Percentiles rank a stretch among this genome's conserved stretches.
Evolutionary conservation across 352 stramenopile species (phyloP).

Genomic region (Phytophthora hibernalis): DNA sequence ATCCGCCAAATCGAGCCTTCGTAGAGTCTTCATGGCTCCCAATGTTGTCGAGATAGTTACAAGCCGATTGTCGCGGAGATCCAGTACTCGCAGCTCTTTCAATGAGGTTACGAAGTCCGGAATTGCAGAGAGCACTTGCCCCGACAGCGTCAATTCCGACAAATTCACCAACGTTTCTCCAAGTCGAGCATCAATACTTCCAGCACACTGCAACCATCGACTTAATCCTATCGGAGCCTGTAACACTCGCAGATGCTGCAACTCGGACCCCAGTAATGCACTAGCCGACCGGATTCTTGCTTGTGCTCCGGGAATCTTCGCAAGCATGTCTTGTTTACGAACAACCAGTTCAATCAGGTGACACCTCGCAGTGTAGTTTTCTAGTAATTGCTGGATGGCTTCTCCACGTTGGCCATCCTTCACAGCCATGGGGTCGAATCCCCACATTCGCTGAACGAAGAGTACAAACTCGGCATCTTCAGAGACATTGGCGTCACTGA

Average conservation of each 20-base stretch:
- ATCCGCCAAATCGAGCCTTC: slow-evolving; percentile 42
- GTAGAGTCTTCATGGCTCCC: slow-evolving; percentile 27
- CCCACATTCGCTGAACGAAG: slow-evolving; percentile 70
- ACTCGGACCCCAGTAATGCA: slow-evolving; percentile 21
- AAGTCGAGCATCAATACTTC: slow-evolving; percentile 24
- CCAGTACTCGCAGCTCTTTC: slow-evolving; percentile 33
- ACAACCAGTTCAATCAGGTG: slow-evolving; percentile 24
- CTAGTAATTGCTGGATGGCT: slow-evolving; percentile 36
- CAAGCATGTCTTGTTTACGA: slow-evolving; percentile 38
- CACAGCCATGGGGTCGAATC: slow-evolving; percentile 44
- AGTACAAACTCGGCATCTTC: slow-evolving; percentile 73
- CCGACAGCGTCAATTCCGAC: slow-evolving; percentile 20
- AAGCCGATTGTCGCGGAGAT: slow-evolving; percentile 44
- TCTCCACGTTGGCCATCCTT: slow-evolving; percentile 39
- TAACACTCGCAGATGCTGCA: slow-evolving; percentile 33
- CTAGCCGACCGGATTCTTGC: slow-evolving; percentile 26
- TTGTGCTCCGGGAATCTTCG: slow-evolving; percentile 33
- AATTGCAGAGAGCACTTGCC: slow-evolving; percentile 23
- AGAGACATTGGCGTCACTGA: slow-evolving; percentile 51
- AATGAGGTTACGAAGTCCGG: slow-evolving; percentile 30
- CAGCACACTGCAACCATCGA: slow-evolving; percentile 29
- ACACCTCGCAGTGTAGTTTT: slow-evolving; percentile 42
- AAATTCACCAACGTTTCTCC: slow-evolving; percentile 17
- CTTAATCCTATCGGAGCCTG: slow-evolving; percentile 30
- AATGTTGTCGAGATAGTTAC: slow-evolving; percentile 23